phyloP scores from a whole-genome alignment of 768 basidiomycete genomes.

The Kwoniella dendrophila region DNA sequence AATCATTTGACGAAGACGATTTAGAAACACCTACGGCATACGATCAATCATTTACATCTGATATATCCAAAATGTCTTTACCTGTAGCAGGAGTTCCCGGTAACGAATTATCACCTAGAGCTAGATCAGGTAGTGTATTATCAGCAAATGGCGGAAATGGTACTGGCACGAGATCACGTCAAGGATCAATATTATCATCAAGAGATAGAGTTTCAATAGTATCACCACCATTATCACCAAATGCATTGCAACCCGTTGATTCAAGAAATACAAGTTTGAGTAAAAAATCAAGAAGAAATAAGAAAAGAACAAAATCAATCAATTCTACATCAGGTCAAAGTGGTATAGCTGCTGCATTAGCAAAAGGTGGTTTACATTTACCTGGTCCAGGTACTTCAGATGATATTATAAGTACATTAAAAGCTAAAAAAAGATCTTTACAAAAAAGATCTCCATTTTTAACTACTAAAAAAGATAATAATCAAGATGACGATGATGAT shows the following conservation, averaged over 20 bases:
- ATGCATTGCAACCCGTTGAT: conserved; percentile 19
- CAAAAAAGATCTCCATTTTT: conserved; percentile 35
- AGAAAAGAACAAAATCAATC: conserved; percentile 1
- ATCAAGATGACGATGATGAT: conserved; percentile 16
- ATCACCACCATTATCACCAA: conserved; percentile 16
- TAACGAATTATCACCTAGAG: conserved; percentile 5
- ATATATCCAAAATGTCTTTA: conserved; percentile 7
- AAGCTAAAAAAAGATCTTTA: conserved; percentile 10
- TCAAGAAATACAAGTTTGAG: conserved; percentile 11
- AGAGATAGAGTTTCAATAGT: conserved; percentile 1
- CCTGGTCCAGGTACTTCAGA: conserved; percentile 21
- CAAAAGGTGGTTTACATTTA: conserved; percentile 35
- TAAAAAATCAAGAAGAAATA: conserved; percentile 18
- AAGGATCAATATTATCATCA: conserved; percentile 16
- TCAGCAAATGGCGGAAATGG: conserved; percentile 20
- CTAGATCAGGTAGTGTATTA: conserved; percentile 17
- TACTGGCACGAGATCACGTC: conserved; percentile 20
- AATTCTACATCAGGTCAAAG: conserved; percentile 19
- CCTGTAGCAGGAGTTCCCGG: neutral
- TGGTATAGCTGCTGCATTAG: conserved; percentile 40
- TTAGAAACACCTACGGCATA: conserved; percentile 18
- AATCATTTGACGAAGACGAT: conserved; percentile 11
- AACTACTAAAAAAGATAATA: conserved; percentile 23
- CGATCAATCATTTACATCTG: conserved; percentile 7
- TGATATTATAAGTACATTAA: conserved; percentile 11